phyloP scores from a whole-genome alignment of 1,284 basidiomycete genomes.

The Boletus sp. region DNA sequence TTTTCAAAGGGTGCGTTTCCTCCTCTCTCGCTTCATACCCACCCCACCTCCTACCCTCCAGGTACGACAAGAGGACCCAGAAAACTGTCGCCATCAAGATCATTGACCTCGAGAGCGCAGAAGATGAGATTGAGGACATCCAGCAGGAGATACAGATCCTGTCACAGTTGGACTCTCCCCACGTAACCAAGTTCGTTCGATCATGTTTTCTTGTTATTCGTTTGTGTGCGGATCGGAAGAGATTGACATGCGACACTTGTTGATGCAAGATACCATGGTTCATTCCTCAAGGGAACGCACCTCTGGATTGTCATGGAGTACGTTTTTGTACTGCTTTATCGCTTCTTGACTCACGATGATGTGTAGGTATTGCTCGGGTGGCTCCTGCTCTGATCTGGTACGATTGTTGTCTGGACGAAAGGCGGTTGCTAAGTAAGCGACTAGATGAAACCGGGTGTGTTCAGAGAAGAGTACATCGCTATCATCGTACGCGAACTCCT shows the following conservation, averaged over 20 bases:
- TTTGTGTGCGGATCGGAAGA: constrained; percentile 30
- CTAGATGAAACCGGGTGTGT: constrained; percentile 97
- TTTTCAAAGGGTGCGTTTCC: constrained; percentile 87
- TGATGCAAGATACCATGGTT: constrained; percentile 85
- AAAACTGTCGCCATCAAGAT: constrained; percentile 98
- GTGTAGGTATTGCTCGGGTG: constrained; percentile 80
- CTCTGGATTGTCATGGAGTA: constrained; percentile 99
- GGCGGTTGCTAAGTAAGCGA: constrained; percentile 26
- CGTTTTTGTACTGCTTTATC: constrained; percentile 29
- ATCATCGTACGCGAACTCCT: constrained; percentile 94
- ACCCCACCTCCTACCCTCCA: constrained; percentile 34
- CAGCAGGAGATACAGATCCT: constrained; percentile 99
- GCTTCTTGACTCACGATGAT: constrained; percentile 17
- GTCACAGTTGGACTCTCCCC: constrained; percentile 94
- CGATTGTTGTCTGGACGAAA: constrained; percentile 27
- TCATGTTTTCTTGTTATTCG: constrained; percentile 28
- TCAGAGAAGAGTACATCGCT: constrained; percentile 98
- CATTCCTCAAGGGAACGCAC: constrained; percentile 92
- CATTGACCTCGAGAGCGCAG: constrained; percentile 97
- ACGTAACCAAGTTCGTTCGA: constrained; percentile 85
- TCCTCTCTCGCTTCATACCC: background rate
- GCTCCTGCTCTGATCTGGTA: constrained; percentile 85
- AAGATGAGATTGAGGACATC: constrained; percentile 99
- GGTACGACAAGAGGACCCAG: constrained; percentile 91
- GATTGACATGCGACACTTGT: constrained; percentile 34